These are phyloP conservation scores for Gonapodya sp. DNA, from an alignment of 192 early-diverging fungal species.

Conservation along the genomic window DNA sequence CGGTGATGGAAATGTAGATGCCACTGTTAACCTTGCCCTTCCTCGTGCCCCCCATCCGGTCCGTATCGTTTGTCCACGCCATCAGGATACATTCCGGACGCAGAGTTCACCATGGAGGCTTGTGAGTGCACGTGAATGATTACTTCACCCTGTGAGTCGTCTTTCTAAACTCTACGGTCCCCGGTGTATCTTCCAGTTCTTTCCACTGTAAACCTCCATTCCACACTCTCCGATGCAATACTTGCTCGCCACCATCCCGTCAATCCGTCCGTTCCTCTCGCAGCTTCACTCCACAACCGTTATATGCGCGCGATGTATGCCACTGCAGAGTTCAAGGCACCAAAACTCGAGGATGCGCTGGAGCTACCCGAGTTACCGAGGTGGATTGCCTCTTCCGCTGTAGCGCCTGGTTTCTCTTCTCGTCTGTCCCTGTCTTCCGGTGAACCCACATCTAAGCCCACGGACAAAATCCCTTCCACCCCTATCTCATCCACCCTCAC, in stretches of 20 bases:
- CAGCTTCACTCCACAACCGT: neutral
- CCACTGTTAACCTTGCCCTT: too few relatives aligned
- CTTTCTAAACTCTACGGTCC: neutral
- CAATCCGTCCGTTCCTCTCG: neutral
- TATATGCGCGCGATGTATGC: neutral
- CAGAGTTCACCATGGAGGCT: neutral
- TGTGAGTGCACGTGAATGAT: neutral
- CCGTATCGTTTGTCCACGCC: too few relatives aligned
- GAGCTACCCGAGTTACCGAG: neutral
- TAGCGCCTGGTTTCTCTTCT: too few relatives aligned
- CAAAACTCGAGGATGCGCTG: neutral
- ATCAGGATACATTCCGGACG: neutral
- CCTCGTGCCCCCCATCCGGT: too few relatives aligned
- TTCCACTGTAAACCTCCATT: neutral
- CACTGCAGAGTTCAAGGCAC: neutral
- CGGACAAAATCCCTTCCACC: neutral
- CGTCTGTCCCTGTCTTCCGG: neutral
- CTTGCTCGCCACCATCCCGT: neutral
- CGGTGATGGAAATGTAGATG: too few relatives aligned
- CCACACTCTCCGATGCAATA: neutral
- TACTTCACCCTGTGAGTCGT: neutral
- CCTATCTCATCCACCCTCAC: too few relatives aligned
- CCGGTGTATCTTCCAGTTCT: too few relatives aligned
- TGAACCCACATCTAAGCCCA: neutral
- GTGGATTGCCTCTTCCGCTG: neutral